Percentiles rank a stretch among this genome's conserved stretches.
Evolutionary conservation across 1,139 yeast genomes (phyloP).

Genomic region (Suhomyces choctaworum): DNA sequence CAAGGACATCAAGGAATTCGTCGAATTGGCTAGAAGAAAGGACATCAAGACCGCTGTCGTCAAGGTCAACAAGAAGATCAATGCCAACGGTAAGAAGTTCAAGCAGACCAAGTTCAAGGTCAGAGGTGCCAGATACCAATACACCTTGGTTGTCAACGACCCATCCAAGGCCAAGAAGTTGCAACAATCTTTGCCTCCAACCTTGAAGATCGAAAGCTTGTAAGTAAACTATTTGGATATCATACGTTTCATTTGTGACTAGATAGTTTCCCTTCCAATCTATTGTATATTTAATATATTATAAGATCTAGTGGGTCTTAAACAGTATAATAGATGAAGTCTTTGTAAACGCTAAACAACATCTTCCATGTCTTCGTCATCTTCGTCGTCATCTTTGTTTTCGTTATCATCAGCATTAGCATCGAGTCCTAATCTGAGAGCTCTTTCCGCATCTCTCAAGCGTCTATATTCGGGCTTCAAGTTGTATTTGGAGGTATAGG

Average conservation of each 20-base stretch:
- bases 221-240: slow-evolving; percentile 29
- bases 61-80: slow-evolving; percentile 84
- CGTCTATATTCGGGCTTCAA: slow-evolving; percentile 88
- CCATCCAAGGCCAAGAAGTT: slow-evolving; percentile 97
- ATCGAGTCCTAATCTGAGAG: slow-evolving; percentile 55
- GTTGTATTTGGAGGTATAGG: slow-evolving; percentile 89
- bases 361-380: slow-evolving; percentile 49
- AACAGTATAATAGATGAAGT: slow-evolving; percentile 11
- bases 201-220: slow-evolving; percentile 74
- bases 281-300: slow-evolving; percentile 17
- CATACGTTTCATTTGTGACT: slow-evolving; percentile 11
- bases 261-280: slow-evolving; percentile 13
- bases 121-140: slow-evolving; percentile 92
- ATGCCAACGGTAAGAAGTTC: slow-evolving; percentile 81
- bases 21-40: slow-evolving; percentile 96
- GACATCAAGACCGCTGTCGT: slow-evolving; percentile 93
- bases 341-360: slow-evolving; percentile 26
- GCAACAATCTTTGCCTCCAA: slow-evolving; percentile 97
- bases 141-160: slow-evolving; percentile 95
- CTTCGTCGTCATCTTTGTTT: slow-evolving; percentile 48
- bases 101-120: slow-evolving; percentile 99
- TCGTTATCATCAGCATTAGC: slow-evolving; percentile 44
- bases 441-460: slow-evolving; percentile 74
- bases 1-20: slow-evolving; percentile 96
- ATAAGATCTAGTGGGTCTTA: slow-evolving; percentile 13